Conservation (phyloP, 2,329 filamentous ascomycete genomes). For the Fusarium albidum region DNA sequence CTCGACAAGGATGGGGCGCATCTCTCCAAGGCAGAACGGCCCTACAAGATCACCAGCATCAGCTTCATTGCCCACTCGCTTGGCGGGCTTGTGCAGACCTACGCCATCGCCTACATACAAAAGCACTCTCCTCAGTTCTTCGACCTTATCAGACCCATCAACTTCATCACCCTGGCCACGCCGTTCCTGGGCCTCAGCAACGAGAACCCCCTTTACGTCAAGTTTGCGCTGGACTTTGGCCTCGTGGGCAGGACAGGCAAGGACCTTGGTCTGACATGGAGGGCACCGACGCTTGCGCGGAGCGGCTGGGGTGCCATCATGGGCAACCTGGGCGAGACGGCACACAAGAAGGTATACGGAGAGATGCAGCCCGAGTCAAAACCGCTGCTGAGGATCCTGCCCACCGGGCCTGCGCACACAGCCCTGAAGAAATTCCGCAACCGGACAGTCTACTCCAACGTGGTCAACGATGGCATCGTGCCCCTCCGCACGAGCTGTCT, state of each 20-base stretch:
- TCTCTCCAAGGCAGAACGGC: conserved; percentile 55
- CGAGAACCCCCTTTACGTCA: conserved; percentile 96
- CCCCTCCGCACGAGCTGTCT: conserved; percentile 93
- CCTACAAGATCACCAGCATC: conserved; percentile 91
- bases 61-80: conserved; percentile 94
- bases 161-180: conserved; percentile 88
- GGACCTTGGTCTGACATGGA: conserved; percentile 94
- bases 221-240: conserved; percentile 95
- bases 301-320: conserved; percentile 91
- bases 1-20: conserved; percentile 63
- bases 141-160: conserved; percentile 82
- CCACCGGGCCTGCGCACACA: conserved; percentile 88
- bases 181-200: conserved; percentile 94
- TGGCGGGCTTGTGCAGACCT: conserved; percentile 89
- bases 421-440: conserved; percentile 90
- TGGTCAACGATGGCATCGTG: conserved; percentile 97
- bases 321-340: conserved; percentile 71
- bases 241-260: conserved; percentile 96
- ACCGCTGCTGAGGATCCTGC: conserved; percentile 85
- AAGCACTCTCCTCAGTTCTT: conserved; percentile 96
- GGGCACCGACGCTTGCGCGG: conserved; percentile 82
- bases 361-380: conserved; percentile 77
- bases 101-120: conserved; percentile 94
- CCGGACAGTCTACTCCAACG: conserved; percentile 93
- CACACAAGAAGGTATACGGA: conserved; percentile 42